These are phyloP conservation scores for Rubus parviflorus DNA, from an alignment of 306 rosid genomes.

Conservation along the genomic window DNA sequence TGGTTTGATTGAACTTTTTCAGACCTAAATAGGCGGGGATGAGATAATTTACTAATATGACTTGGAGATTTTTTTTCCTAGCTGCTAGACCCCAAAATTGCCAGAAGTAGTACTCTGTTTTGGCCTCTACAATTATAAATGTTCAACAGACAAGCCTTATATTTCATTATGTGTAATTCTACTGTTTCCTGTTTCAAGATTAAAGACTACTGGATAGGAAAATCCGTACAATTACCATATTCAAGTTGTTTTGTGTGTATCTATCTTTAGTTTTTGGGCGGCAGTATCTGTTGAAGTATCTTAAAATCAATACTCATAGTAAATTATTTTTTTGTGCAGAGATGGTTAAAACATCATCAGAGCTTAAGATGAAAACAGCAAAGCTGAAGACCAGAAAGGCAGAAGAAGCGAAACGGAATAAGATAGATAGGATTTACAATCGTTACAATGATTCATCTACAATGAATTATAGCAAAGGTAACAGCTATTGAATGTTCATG, in stretches of 20 bases:
- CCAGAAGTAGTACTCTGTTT: not conserved
- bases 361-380: constrained; percentile 48
- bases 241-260: not conserved
- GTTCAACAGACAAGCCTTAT: not conserved
- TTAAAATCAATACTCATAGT: constrained; percentile 7
- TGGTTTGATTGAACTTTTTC: not conserved
- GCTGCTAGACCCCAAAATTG: not conserved
- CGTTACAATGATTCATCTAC: constrained; percentile 32
- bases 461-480: constrained; percentile 42
- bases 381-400: constrained; percentile 38
- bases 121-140: not conserved
- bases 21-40: not conserved
- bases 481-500: constrained; percentile 10
- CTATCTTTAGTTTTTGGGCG: constrained; percentile 10
- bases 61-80: not conserved
- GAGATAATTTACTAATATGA: not conserved
- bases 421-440: constrained; percentile 33
- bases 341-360: constrained; percentile 53
- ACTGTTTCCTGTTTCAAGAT: not conserved
- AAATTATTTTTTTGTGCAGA: constrained; percentile 43
- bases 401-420: constrained; percentile 42
- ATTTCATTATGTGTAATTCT: not conserved
- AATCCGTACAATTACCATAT: not conserved
- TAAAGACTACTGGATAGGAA: not conserved
- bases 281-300: constrained; percentile 2